These are phyloP conservation scores for Alectoria sarmentosa DNA, from an alignment of 495 filamentous ascomycete genomes.

Conservation along the genomic window DNA sequence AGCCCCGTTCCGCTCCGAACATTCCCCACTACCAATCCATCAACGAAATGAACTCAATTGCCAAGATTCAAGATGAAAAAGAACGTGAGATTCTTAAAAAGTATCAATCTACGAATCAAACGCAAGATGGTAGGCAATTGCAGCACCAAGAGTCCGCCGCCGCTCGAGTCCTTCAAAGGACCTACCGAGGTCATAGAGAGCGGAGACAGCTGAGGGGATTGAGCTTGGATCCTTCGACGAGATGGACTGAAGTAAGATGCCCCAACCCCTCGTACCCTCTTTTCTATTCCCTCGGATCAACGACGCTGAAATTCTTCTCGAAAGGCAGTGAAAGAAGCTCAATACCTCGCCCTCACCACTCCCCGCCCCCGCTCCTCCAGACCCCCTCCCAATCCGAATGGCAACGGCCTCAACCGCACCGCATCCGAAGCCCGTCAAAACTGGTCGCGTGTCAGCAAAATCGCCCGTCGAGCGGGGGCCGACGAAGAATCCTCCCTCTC, in stretches of 20 bases:
- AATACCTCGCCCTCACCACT: constrained; percentile 48
- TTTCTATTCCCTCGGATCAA: not conserved
- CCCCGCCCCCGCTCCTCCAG: constrained; percentile 33
- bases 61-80: constrained; percentile 19
- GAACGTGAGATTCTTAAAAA: constrained; percentile 19
- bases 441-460: constrained; percentile 65
- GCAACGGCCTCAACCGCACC: constrained; percentile 9
- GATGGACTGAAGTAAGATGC: constrained; percentile 58
- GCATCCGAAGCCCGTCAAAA: constrained; percentile 50
- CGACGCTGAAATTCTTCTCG: constrained; percentile 3
- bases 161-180: constrained; percentile 40
- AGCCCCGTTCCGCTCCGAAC: constrained; percentile 1
- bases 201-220: constrained; percentile 59
- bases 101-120: not conserved
- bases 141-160: constrained; percentile 12
- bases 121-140: not conserved
- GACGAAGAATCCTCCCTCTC: constrained; percentile 42
- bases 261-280: not conserved
- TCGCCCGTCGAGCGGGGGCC: constrained; percentile 62
- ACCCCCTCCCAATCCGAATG: constrained; percentile 10
- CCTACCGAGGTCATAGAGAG: constrained; percentile 63
- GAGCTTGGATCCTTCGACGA: constrained; percentile 54
- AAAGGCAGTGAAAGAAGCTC: constrained; percentile 57
- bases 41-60: constrained; percentile 15
- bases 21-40: not conserved